Percentiles rank a stretch among this genome's conserved stretches.
These are phyloP conservation scores for Leucoagaricus sp. DNA, from an alignment of 1,284 basidiomycete genomes.

Conservation along the genomic window DNA sequence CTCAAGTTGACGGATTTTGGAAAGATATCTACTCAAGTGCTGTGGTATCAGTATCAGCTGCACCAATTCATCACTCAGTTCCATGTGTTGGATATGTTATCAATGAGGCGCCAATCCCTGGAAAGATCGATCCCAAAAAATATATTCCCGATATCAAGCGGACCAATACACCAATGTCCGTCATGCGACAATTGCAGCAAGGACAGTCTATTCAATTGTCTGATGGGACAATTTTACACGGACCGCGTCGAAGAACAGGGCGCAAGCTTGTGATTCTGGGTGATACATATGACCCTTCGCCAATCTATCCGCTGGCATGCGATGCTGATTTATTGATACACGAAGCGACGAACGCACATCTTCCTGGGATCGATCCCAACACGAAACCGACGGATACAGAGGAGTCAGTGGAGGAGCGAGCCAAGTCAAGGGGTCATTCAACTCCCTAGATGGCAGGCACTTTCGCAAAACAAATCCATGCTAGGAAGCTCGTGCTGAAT, in stretches of 20 bases:
- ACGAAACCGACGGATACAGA: conserved; percentile 61
- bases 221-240: conserved; percentile 77
- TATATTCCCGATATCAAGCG: conserved; percentile 69
- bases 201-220: conserved; percentile 71
- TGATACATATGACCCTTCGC: conserved; percentile 79
- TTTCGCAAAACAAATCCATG: conserved; percentile 74
- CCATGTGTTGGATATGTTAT: conserved; percentile 86
- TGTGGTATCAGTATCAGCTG: conserved; percentile 76
- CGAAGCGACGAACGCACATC: conserved; percentile 89
- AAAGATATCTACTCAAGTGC: conserved; percentile 59
- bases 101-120: conserved; percentile 72
- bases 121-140: conserved; percentile 68
- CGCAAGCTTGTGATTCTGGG: conserved; percentile 80
- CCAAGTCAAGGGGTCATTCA: conserved; percentile 86
- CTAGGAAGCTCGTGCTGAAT: conserved; percentile 75
- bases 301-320: conserved; percentile 55
- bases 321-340: conserved; percentile 75
- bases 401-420: conserved; percentile 63
- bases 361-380: conserved; percentile 65
- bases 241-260: conserved; percentile 68
- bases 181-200: conserved; percentile 70
- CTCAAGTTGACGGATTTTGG: conserved; percentile 71
- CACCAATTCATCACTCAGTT: conserved; percentile 81
- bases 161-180: conserved; percentile 71
- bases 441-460: conserved; percentile 90